A percentile compares a stretch with the other conserved stretches of the same genome.
These are phyloP conservation scores for Davidsoniella eucalypti DNA, from an alignment of 2,329 filamentous ascomycete genomes.

Conservation along the genomic window DNA sequence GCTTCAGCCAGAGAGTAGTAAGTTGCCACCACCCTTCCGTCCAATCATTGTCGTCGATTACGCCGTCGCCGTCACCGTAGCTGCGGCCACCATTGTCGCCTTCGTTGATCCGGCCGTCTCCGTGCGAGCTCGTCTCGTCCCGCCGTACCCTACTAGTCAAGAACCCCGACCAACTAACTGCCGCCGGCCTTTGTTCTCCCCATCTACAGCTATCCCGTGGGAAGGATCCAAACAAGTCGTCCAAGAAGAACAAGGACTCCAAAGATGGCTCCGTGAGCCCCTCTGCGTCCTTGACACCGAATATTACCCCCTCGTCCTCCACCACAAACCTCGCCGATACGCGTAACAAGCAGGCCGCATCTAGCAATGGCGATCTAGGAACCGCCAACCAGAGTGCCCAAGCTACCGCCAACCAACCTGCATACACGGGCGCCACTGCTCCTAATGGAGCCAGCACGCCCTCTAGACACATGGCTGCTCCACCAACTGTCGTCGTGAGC, in stretches of 20 bases:
- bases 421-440: constrained; percentile 23
- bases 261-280: constrained; percentile 71
- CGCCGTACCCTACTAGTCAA: neutral
- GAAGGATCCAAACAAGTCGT: constrained; percentile 73
- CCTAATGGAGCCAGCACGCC: constrained; percentile 38
- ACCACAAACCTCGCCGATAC: constrained; percentile 73
- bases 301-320: constrained; percentile 71
- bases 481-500: constrained; percentile 85
- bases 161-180: neutral
- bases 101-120: neutral
- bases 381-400: constrained; percentile 22
- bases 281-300: constrained; percentile 43
- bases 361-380: constrained; percentile 13
- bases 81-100: neutral
- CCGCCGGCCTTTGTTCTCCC: neutral
- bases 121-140: neutral
- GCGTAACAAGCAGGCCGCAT: constrained; percentile 52
- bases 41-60: neutral
- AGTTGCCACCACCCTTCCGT: constrained; percentile 25
- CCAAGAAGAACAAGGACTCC: constrained; percentile 55
- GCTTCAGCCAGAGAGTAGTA: constrained; percentile 95
- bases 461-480: constrained; percentile 45
- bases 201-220: constrained; percentile 65
- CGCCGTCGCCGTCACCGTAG: too few species aligned
- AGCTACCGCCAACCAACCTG: constrained; percentile 17